Evolutionary conservation across 176 grass and related monocot genomes (phyloP).

Genomic region (Carex parvula): DNA sequence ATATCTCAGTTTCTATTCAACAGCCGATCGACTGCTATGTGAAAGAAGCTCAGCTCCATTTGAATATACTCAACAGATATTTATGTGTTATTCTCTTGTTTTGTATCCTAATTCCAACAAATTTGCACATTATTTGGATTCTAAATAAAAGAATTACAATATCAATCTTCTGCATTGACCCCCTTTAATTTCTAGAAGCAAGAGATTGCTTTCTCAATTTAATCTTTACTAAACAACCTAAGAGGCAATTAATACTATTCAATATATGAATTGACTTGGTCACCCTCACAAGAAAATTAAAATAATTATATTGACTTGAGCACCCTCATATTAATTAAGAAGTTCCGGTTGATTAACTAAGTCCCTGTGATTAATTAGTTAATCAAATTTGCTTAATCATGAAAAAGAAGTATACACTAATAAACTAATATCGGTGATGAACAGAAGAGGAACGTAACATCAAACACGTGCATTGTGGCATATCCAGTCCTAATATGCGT

Average conservation of each 20-base stretch:
- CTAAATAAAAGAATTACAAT: not conserved
- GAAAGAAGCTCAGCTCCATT: not conserved
- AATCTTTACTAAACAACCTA: not conserved
- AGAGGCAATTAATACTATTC: not conserved
- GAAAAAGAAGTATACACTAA: not conserved
- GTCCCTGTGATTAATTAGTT: not conserved
- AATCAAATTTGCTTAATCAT: not conserved
- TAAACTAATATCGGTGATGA: not conserved
- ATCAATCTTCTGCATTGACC: not conserved
- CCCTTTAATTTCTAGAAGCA: not conserved
- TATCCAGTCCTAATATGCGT: slow-evolving; percentile 82
- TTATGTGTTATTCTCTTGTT: not conserved
- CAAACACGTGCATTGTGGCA: slow-evolving; percentile 58
- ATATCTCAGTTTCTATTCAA: not conserved
- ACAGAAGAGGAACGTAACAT: slow-evolving; percentile 81
- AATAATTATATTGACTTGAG: too few species aligned
- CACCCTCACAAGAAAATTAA: too few species aligned
- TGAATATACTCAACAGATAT: not conserved
- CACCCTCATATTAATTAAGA: not conserved
- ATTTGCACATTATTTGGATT: not conserved
- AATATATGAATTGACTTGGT: too few species aligned
- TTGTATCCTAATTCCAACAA: not conserved
- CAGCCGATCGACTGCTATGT: not conserved
- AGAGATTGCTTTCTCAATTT: not conserved
- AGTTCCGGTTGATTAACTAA: not conserved